Percentiles rank a stretch among this genome's conserved stretches.
phyloP scores from a whole-genome alignment of 2,329 filamentous ascomycete genomes.

The Clathrospora elynae region DNA sequence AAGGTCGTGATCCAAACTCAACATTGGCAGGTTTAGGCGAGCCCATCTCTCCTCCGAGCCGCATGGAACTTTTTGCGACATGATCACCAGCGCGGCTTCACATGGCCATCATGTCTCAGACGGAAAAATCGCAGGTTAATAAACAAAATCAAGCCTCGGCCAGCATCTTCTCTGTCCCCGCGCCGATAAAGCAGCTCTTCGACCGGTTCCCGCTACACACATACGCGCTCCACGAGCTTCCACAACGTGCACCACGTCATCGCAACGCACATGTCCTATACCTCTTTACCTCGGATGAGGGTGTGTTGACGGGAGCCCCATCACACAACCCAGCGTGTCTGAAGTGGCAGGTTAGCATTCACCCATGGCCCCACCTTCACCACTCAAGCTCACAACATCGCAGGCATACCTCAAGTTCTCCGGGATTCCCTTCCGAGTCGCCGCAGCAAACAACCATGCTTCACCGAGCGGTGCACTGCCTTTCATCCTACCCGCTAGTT shows the following conservation, averaged over 20 bases:
- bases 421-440: conserved; percentile 67
- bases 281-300: conserved; percentile 73
- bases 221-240: conserved; percentile 76
- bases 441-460: conserved; percentile 87
- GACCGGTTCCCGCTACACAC: conserved; percentile 78
- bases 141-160: conserved; percentile 21
- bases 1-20: too few relatives aligned
- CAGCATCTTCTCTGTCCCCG: conserved; percentile 62
- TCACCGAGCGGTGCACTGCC: conserved; percentile 88
- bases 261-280: conserved; percentile 67
- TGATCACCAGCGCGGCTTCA: conserved; percentile 15
- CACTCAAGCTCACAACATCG: conserved; percentile 15
- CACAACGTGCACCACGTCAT: conserved; percentile 61
- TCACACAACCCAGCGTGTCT: conserved; percentile 93
- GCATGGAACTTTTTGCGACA: conserved; percentile 31
- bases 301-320: conserved; percentile 65
- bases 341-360: conserved; percentile 82
- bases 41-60: conserved; percentile 27
- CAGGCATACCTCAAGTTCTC: conserved; percentile 84
- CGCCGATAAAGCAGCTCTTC: conserved; percentile 81
- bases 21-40: conserved; percentile 36
- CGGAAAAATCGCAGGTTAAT: conserved; percentile 6
- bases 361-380: background rate
- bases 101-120: conserved; percentile 31
- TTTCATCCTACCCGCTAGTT: conserved; percentile 70